A percentile compares a stretch with the other conserved stretches of the same genome.
Evolutionary conservation across 306 rosid genomes (phyloP).

Genomic region (Senna siamea): DNA sequence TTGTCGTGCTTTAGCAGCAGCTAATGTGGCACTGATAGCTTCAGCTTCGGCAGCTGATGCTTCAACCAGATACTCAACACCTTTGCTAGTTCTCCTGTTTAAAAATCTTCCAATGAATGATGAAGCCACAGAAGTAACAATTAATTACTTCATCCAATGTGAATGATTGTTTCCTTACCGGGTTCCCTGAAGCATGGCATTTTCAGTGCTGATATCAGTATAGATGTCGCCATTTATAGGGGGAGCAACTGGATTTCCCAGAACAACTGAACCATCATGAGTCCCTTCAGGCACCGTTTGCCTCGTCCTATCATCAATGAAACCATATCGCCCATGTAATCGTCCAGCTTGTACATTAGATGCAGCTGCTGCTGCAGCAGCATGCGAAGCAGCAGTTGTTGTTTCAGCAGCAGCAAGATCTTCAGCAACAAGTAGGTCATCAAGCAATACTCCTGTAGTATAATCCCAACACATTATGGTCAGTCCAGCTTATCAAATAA

Average conservation of each 20-base stretch:
- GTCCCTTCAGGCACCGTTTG: slow-evolving; percentile 72
- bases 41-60: slow-evolving; percentile 99
- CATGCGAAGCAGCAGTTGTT: slow-evolving; percentile 93
- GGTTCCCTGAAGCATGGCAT: slow-evolving; percentile 89
- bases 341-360: slow-evolving; percentile 76
- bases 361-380: slow-evolving; percentile 94
- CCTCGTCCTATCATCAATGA: slow-evolving; percentile 76
- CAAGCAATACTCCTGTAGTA: slow-evolving; percentile 81
- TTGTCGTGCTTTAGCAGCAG: slow-evolving; percentile 99
- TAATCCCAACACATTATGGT: slow-evolving; percentile 39
- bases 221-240: slow-evolving; percentile 95
- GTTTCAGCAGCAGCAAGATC: slow-evolving; percentile 99
- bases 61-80: slow-evolving; percentile 97
- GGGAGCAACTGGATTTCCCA: slow-evolving; percentile 97
- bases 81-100: slow-evolving; percentile 80
- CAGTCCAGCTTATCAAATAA: slow-evolving; percentile 32
- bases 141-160: slow-evolving; percentile 30
- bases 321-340: slow-evolving; percentile 67
- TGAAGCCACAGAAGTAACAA: slow-evolving; percentile 30
- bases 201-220: slow-evolving; percentile 97
- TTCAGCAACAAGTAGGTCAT: slow-evolving; percentile 98
- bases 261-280: slow-evolving; percentile 87
- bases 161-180: slow-evolving; percentile 59
- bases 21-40: slow-evolving; percentile 94
- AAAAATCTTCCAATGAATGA: slow-evolving; percentile 35